Evolutionary conservation across 2,329 filamentous ascomycete species (phyloP).

Genomic region (Clarireedia paspali): DNA sequence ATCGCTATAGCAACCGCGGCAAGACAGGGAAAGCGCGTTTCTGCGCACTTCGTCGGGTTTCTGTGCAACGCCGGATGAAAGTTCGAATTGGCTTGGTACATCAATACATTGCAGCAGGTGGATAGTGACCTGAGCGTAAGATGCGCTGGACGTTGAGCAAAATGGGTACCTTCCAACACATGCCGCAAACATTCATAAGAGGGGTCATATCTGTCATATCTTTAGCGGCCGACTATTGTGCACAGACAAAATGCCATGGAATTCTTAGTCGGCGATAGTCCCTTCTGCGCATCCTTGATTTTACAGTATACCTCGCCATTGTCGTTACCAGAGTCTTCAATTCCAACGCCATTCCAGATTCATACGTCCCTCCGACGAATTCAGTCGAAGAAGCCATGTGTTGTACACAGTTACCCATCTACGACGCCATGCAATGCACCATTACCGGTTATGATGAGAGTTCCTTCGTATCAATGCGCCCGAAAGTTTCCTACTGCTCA

Average conservation of each 20-base stretch:
- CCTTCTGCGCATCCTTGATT: too few species aligned
- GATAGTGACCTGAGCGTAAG: too few species aligned
- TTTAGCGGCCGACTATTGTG: too few species aligned
- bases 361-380: too few species aligned
- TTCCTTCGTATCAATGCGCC: background rate
- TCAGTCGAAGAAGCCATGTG: background rate
- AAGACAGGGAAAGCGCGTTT: background rate
- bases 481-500: slow-evolving; percentile 11
- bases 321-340: background rate
- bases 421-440: slow-evolving; percentile 15
- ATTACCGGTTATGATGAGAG: slow-evolving; percentile 7
- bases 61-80: background rate
- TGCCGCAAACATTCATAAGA: too few species aligned
- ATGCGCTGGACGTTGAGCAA: too few species aligned
- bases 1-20: background rate
- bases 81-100: background rate
- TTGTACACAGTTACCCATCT: background rate
- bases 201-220: too few species aligned
- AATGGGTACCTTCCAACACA: too few species aligned
- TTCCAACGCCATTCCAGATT: background rate
- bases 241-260: too few species aligned
- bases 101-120: too few species aligned
- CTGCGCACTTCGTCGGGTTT: background rate
- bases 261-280: too few species aligned
- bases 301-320: background rate